Percentiles rank a stretch among this genome's conserved stretches.
Conservation (phyloP, 768 basidiomycete genomes). For the Tricholoma furcatifolium region DNA sequence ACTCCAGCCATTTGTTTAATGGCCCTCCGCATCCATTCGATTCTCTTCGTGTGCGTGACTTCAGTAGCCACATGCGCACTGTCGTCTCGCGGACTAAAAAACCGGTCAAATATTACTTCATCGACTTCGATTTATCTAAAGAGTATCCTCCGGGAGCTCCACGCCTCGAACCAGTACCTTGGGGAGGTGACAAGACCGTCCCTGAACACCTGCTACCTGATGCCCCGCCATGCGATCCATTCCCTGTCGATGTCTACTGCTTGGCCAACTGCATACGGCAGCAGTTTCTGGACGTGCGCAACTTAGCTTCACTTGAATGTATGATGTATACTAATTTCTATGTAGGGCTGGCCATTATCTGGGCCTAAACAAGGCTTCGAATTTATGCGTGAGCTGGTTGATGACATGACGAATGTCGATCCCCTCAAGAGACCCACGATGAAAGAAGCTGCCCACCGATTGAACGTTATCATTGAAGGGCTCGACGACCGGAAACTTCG, state of each 20-base stretch:
- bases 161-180: neutral
- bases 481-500: too few relatives aligned
- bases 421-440: conserved; percentile 31
- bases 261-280: neutral
- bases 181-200: conserved; percentile 9
- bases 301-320: neutral
- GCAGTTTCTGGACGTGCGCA: neutral
- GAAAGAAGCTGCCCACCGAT: too few relatives aligned
- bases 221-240: too few relatives aligned
- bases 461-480: too few relatives aligned
- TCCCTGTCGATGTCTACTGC: too few relatives aligned
- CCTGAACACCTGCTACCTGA: too few relatives aligned
- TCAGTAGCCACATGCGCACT: neutral
- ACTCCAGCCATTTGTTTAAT: conserved; percentile 6
- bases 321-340: neutral
- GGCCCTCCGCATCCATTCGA: conserved; percentile 10
- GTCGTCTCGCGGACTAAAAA: conserved; percentile 9
- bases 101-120: too few relatives aligned
- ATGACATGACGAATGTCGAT: too few relatives aligned
- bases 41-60: conserved; percentile 6
- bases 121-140: conserved; percentile 20
- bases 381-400: too few relatives aligned
- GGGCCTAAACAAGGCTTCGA: too few relatives aligned
- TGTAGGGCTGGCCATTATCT: neutral
- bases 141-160: conserved; percentile 8